phyloP scores from a whole-genome alignment of 768 basidiomycete genomes.

The Rhodotorula toruloides region DNA sequence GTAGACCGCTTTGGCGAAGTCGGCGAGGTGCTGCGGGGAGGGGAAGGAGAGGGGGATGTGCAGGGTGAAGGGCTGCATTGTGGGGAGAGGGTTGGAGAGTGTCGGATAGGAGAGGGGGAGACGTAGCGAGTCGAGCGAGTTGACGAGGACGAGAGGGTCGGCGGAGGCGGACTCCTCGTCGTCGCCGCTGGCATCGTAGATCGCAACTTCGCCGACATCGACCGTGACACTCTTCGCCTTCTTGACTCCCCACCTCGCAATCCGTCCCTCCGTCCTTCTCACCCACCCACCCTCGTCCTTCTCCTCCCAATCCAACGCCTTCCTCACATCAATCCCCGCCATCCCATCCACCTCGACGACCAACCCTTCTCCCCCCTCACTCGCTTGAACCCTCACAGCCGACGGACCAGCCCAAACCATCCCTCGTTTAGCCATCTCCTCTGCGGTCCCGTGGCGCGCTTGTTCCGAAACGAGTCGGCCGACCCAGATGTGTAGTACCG shows the following conservation, averaged over 20 bases:
- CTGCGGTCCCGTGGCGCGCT: conserved; percentile 7
- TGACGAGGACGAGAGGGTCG: conserved; percentile 15
- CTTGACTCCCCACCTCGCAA: conserved; percentile 25
- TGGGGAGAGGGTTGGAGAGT: conserved; percentile 2
- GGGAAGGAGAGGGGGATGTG: conserved; percentile 27
- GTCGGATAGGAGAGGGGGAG: conserved; percentile 34
- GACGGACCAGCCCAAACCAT: conserved; percentile 21
- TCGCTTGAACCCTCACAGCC: conserved; percentile 8
- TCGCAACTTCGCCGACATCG: conserved; percentile 2
- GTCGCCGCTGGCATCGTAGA: not conserved
- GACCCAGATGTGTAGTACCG: conserved; percentile 30
- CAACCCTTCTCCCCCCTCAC: not conserved
- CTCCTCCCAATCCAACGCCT: conserved; percentile 31
- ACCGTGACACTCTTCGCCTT: conserved; percentile 15
- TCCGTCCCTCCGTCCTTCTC: conserved; percentile 7
- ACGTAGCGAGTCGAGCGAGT: conserved; percentile 14
- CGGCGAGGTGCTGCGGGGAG: conserved; percentile 6
- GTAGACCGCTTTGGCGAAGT: conserved; percentile 14
- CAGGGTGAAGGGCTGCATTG: conserved; percentile 18
- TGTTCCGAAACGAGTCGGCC: conserved; percentile 35
- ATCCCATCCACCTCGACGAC: conserved; percentile 25
- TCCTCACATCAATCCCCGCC: conserved; percentile 30
- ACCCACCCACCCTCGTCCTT: conserved; percentile 24
- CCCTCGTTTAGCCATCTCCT: conserved; percentile 27
- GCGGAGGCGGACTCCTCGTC: not conserved